These are phyloP conservation scores for Coelastrella sp. DNA, from an alignment of 139 green algal genomes.

Conservation along the genomic window DNA sequence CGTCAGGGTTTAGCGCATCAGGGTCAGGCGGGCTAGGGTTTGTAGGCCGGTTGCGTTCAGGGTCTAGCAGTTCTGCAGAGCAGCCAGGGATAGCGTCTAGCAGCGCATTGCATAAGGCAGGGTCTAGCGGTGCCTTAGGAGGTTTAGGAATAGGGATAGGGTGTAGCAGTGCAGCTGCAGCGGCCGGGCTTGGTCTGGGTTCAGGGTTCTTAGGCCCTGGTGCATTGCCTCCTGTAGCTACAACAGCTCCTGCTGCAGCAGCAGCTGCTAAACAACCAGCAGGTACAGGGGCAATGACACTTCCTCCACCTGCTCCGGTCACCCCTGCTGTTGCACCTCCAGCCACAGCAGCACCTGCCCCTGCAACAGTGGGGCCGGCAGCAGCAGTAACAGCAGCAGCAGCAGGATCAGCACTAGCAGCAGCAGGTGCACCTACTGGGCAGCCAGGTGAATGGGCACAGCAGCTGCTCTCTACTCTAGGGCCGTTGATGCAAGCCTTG, in stretches of 20 bases:
- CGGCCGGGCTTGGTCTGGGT: too few species aligned
- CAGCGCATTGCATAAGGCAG: too few species aligned
- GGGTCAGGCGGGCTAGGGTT: neutral
- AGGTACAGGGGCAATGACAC: neutral
- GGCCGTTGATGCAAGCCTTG: neutral
- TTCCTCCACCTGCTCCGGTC: neutral
- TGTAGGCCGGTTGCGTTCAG: neutral
- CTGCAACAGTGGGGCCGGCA: neutral
- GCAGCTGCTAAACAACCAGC: neutral
- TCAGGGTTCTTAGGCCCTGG: too few species aligned
- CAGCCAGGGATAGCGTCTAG: too few species aligned
- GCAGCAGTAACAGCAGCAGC: slow-evolving; percentile 34
- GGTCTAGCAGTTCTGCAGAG: too few species aligned
- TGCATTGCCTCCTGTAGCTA: neutral
- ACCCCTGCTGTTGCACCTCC: neutral
- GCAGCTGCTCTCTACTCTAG: neutral
- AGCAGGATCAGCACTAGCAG: slow-evolving; percentile 1
- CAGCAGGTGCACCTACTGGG: slow-evolving; percentile 12
- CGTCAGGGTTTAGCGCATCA: neutral
- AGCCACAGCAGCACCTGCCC: neutral
- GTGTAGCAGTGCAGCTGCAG: too few species aligned
- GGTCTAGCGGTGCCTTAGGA: too few species aligned
- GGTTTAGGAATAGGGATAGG: too few species aligned
- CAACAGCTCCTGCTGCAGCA: neutral
- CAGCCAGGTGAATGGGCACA: neutral